Base-by-base conservation (phyloP, 345 rosid genomes). In the Pistacia atlantica region DNA sequence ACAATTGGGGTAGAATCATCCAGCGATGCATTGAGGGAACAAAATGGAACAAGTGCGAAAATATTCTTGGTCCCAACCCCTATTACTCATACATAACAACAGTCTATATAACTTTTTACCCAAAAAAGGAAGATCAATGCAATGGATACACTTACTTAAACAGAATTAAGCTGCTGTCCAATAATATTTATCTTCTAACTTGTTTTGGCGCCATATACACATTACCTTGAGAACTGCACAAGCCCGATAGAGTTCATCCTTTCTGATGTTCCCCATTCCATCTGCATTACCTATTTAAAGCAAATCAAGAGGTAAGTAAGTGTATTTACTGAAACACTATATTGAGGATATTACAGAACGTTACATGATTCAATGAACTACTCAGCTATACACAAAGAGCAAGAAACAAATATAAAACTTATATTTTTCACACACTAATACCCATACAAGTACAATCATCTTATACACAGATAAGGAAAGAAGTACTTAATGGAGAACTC, bases 251-350 rank as follows among this genome's bases (percentile, higher is more conserved):
- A 95, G 85, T 83, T 91, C 98, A 46, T 81, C 77, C 54, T 75
- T 91, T 83, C 95, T 89, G 69, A 82, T 74, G 72, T 82, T 86
- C 78, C 98, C 98, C 80, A 86, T 72, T 58, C 94, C 97, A 89
- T 93, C 93, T 13, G 92, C 97, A 22, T 95, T 87, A 74, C 97
- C 93, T 93, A 71, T 51, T 76, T 16, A 64, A 42, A 49, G 16
- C 28, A 57, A 75, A 73, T 42, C 38, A 20, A 69, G 18, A 72
- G 14, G 9, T 49, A 65, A 72, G 67, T 13, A 42, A 42, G 52
- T 2, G 17, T 17, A 42, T 58, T 69, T 54, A 14, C 35, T 72
- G 62, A 37, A 77, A 77, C 6, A 3, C 71, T 35, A 74, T 13
- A 56, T 5, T 11, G 22, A 38, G 10, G 1, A 67, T 4, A n/a